phyloP scores from a whole-genome alignment of 495 filamentous ascomycete species.

The Annulohypoxylon moriforme region DNA sequence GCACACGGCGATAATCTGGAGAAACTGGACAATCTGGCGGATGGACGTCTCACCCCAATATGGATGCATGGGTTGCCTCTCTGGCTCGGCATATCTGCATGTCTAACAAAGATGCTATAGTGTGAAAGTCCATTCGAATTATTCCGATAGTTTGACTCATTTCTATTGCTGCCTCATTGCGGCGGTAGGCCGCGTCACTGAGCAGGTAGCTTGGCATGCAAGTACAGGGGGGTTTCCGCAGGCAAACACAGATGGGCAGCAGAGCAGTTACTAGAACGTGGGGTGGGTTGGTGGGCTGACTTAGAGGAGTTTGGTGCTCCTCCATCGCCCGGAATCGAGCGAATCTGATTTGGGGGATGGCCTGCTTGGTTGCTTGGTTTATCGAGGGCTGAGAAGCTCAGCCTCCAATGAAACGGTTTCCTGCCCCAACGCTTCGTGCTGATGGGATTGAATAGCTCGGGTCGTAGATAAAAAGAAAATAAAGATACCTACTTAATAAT shows the following conservation, averaged over 20 bases:
- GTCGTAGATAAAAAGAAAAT: slow-evolving; percentile 17
- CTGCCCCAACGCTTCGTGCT: slow-evolving; percentile 12
- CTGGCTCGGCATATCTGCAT: background rate
- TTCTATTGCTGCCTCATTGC: slow-evolving; percentile 17
- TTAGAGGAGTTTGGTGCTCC: slow-evolving; percentile 32
- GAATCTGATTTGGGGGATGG: slow-evolving; percentile 33
- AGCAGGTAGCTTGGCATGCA: slow-evolving; percentile 27
- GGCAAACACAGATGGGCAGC: slow-evolving; percentile 7
- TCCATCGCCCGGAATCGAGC: slow-evolving; percentile 23
- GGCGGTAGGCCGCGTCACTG: slow-evolving; percentile 45
- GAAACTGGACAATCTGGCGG: background rate
- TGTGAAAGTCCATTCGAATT: slow-evolving; percentile 15
- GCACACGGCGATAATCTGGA: background rate
- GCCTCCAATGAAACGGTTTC: slow-evolving; percentile 31
- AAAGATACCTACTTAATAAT: background rate
- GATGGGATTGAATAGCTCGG: slow-evolving; percentile 16
- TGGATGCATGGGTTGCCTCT: slow-evolving; percentile 7
- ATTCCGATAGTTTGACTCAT: slow-evolving; percentile 32
- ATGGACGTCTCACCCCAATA: background rate
- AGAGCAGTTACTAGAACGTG: slow-evolving; percentile 25
- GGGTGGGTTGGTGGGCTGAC: slow-evolving; percentile 40
- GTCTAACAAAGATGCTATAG: slow-evolving; percentile 6
- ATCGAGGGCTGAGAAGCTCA: slow-evolving; percentile 34
- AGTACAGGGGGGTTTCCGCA: slow-evolving; percentile 22
- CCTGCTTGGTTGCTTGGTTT: background rate